Conservation (phyloP, 805 yeast genomes). For the Starmerella davenportii region DNA sequence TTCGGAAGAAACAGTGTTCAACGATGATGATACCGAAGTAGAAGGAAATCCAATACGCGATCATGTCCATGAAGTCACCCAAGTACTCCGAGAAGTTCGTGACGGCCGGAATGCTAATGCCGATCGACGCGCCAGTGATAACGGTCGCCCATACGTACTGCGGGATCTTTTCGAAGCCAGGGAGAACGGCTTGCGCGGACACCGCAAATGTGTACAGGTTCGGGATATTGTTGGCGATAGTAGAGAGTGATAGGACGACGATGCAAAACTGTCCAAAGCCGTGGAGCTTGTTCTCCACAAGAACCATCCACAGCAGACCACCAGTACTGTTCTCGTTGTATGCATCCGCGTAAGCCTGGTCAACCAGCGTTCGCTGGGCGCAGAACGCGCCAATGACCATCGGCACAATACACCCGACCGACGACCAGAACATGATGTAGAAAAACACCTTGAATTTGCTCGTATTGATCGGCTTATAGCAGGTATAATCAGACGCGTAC, state of each 20-base stretch:
- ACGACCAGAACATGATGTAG: slow-evolving; percentile 45
- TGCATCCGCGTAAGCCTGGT: slow-evolving; percentile 29
- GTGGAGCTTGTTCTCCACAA: slow-evolving; percentile 64
- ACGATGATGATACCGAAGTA: slow-evolving; percentile 58
- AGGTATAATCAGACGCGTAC: slow-evolving; percentile 81
- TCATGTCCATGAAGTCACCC: slow-evolving; percentile 76
- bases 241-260: slow-evolving; percentile 67
- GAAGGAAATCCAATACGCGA: slow-evolving; percentile 79
- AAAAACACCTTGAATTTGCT: slow-evolving; percentile 42
- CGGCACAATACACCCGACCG: slow-evolving; percentile 51
- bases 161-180: slow-evolving; percentile 55
- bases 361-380: slow-evolving; percentile 42
- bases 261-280: slow-evolving; percentile 83
- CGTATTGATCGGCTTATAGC: slow-evolving; percentile 57
- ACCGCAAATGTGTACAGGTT: slow-evolving; percentile 82
- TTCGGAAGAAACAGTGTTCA: slow-evolving; percentile 68
- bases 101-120: slow-evolving; percentile 77
- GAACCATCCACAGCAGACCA: slow-evolving; percentile 63
- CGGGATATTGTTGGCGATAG: slow-evolving; percentile 83
- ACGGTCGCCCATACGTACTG: slow-evolving; percentile 64
- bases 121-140: slow-evolving; percentile 63
- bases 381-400: slow-evolving; percentile 77
- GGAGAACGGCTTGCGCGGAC: slow-evolving; percentile 73
- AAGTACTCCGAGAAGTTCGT: slow-evolving; percentile 54
- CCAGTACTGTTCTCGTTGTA: slow-evolving; percentile 46